These are phyloP conservation scores for Fusarium euwallaceae DNA, from an alignment of 2,329 filamentous ascomycete species.

Conservation along the genomic window DNA sequence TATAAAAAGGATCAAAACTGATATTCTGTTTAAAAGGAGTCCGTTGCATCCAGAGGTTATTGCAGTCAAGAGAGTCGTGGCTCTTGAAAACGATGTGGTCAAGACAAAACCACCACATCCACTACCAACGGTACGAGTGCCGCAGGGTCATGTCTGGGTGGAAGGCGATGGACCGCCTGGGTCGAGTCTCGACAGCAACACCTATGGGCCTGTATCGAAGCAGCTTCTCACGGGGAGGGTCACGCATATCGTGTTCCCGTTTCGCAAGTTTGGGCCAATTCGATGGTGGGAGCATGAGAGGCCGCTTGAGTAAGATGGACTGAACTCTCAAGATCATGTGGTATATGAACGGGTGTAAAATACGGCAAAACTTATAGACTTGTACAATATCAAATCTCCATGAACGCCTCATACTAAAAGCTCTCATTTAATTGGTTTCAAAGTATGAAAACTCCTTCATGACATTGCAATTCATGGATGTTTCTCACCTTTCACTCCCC, in stretches of 20 bases:
- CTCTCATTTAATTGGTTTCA: not conserved
- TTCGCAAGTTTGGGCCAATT: conserved; percentile 68
- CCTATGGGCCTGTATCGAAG: conserved; percentile 86
- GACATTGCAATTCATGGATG: not conserved
- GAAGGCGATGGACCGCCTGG: conserved; percentile 86
- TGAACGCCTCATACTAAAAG: not conserved
- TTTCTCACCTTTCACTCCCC: not conserved
- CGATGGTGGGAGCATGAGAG: conserved; percentile 67
- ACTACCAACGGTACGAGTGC: conserved; percentile 71
- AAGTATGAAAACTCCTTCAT: not conserved
- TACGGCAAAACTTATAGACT: not conserved
- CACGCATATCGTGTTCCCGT: conserved; percentile 79
- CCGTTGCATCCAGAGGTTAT: conserved; percentile 77
- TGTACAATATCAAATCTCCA: not conserved
- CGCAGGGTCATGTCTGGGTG: conserved; percentile 91
- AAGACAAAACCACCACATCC: conserved; percentile 73
- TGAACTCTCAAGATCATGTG: not conserved
- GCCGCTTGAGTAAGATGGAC: conserved; percentile 33
- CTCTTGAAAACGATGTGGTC: conserved; percentile 82
- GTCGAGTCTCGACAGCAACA: conserved; percentile 85
- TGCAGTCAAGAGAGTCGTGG: conserved; percentile 87
- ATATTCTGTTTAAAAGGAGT: conserved; percentile 62
- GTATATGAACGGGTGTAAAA: not conserved
- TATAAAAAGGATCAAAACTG: not conserved
- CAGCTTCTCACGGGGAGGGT: conserved; percentile 82